Base-by-base conservation (phyloP, 768 basidiomycete genomes). In the Holtermannia corniformis region DNA sequence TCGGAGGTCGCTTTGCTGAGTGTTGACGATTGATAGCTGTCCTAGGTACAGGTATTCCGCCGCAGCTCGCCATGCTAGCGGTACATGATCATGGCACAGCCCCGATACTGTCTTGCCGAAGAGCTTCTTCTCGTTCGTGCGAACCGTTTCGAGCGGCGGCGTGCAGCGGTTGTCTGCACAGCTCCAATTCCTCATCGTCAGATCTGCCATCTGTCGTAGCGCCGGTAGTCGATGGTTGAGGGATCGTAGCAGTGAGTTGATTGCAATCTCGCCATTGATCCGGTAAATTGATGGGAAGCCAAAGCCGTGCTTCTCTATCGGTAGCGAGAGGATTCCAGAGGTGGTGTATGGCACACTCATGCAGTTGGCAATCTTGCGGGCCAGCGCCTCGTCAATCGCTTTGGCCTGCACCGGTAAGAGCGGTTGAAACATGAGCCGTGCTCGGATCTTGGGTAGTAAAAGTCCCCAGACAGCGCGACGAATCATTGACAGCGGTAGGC, bases 241-340 rank as follows among this genome's bases (percentile, higher is more conserved):
- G 10, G 44, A 19, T 4, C 58, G 49, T 10, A 59, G 43, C 12
- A 59, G 1, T 2, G 23, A 1, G 3, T 2, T 37, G 19, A 55
- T 47, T 2, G 58, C 54, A 3, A 59, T 10, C 22, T 53, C 47
- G n/a, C 50, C 58, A 44, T 59, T 59, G 40, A 59, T 56, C 3
- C 19, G 16, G 42, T 32, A 4, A 3, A 59, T 24, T 3, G 54
- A 52, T 7, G 58, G 58, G 23, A 59, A 56, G 11, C 26, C 58
- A 23, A 59, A 52, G 2, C 58, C 58, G 19, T 26, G 46, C 14
- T 52, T 4, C 11, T 19, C 2, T 5, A 59, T 12, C 2, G 58
- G 58, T 1, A 59, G 23, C 3, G 23, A 3, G 3, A 55, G 54
- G 3, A 59, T 40, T 3, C 7, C 13, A 3, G 49, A 19, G 23